Base-by-base conservation (phyloP, 495 filamentous ascomycete genomes). In the Penicillium psychrofluorescens region DNA sequence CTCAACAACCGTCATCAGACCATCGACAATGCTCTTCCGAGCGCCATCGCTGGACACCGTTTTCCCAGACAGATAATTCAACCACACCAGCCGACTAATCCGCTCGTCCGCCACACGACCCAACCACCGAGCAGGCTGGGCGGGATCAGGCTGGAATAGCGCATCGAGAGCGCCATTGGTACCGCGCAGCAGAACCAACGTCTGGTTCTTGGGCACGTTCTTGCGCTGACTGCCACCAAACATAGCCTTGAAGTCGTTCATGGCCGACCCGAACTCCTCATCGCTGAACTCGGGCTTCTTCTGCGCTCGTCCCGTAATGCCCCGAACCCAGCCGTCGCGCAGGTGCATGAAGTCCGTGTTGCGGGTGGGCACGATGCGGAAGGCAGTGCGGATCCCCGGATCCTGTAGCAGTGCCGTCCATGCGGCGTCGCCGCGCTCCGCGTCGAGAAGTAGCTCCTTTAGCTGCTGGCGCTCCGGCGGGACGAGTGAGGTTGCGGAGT, bases 281-380 rank as follows among this genome's bases (percentile, higher is more conserved):
- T 86, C 85, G 32, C 79, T 72, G 54, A 75, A 84, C 43, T 77
- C 74, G 11, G 61, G 62, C 29, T 60, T 63, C 38, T 70, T 67
- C 49, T 68, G 71, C 12, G 80, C 81, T n/a, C 85, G 76, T 2
- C 72, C 78, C 29, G 86, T 85, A 49, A 98, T 84, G 12, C 85
- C 83, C 2, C 88, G 76, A 14, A 97, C 86, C 72, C 86, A 95
- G 0, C 86, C 91, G 58, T 98, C 92, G 29, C 90, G 77, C 48
- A 98, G 57, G 56, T 98, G 92, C 58, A 81, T 74, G 64, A 95
- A 95, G 62, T 95, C 89, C 5, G 92, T 96, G 61, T 90, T 87
- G 29, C 88, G 74, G 0, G 83, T 85, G 0, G 94, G 92, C 8
- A 91, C 83, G 40, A 96, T 80, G 7, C 89, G 75, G 58, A 90